phyloP scores from a whole-genome alignment of 163 green algal species.

The Chlamydomonas reinhardtii region DNA sequence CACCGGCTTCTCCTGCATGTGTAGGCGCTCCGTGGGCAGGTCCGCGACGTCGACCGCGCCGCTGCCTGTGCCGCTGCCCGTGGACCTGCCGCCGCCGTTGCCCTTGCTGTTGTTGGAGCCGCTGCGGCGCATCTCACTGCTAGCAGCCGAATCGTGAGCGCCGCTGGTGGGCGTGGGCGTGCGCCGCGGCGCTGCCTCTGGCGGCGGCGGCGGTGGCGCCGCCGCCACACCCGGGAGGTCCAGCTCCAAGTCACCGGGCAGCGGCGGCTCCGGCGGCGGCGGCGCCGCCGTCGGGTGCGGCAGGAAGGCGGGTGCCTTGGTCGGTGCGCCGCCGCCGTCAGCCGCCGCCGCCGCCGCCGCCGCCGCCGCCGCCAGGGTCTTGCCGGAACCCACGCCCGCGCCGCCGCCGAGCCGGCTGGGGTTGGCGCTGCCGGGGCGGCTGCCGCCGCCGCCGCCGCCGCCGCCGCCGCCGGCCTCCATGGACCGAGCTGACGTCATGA shows the following conservation, averaged over 20 bases:
- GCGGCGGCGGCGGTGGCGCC: neutral
- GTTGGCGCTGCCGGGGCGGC: neutral
- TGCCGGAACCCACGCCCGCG: neutral
- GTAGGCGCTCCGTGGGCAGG: neutral
- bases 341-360: neutral
- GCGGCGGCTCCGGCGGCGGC: neutral
- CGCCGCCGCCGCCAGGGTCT: conserved; percentile 5
- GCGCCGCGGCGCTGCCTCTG: neutral
- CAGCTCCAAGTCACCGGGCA: neutral
- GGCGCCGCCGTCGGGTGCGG: conserved; percentile 3
- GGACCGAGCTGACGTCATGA: neutral
- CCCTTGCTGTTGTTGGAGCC: neutral
- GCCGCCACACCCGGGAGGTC: neutral
- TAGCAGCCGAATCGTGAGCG: conserved; percentile 18
- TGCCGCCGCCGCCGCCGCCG: no score
- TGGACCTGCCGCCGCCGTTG: neutral
- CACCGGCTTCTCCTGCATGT: no score
- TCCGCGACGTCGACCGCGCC: neutral
- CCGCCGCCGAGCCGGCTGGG: neutral
- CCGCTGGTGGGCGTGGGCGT: neutral
- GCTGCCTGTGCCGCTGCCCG: neutral
- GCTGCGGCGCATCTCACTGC: conserved; percentile 31
- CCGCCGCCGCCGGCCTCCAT: neutral
- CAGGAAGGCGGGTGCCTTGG: conserved; percentile 40
- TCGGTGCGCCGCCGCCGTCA: neutral